These are phyloP conservation scores for Craterostigma plantagineum DNA, from an alignment of 257 asterid genomes.

Conservation along the genomic window DNA sequence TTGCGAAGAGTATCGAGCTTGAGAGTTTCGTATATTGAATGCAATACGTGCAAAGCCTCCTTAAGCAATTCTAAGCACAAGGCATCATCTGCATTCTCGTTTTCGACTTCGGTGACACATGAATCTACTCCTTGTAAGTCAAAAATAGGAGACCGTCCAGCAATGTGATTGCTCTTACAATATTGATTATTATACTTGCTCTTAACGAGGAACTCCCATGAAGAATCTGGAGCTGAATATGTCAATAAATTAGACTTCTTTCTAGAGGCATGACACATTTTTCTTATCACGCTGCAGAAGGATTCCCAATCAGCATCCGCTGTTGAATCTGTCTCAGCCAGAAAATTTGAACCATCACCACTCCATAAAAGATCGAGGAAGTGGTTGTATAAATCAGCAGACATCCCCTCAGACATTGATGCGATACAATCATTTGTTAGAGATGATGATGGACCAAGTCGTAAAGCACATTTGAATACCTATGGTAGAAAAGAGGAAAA, in stretches of 20 bases:
- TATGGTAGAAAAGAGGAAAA: conserved; percentile 14
- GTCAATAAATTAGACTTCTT: conserved; percentile 16
- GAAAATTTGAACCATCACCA: conserved; percentile 32
- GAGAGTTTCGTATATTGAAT: conserved; percentile 80
- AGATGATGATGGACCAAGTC: conserved; percentile 72
- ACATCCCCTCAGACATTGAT: conserved; percentile 80
- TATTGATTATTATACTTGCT: conserved; percentile 63
- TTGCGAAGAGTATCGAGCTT: conserved; percentile 84
- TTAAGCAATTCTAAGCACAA: conserved; percentile 25
- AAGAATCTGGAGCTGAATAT: conserved; percentile 31
- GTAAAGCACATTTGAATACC: conserved; percentile 67
- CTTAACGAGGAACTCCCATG: conserved; percentile 79
- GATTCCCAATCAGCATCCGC: conserved; percentile 82
- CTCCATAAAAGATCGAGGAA: conserved; percentile 71
- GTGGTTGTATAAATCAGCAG: conserved; percentile 39
- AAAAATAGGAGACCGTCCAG: conserved; percentile 25
- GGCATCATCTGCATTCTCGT: conserved; percentile 17
- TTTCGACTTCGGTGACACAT: conserved; percentile 15
- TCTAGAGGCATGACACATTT: conserved; percentile 23
- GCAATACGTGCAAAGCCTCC: conserved; percentile 63
- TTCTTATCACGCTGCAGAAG: conserved; percentile 38
- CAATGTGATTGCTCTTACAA: conserved; percentile 19
- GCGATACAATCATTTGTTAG: conserved; percentile 68
- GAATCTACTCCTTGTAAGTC: conserved; percentile 18
- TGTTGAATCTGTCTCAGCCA: conserved; percentile 22